Evolutionary conservation across 2,329 filamentous ascomycete genomes (phyloP).

Genomic region (Ophiostoma pallidulum): DNA sequence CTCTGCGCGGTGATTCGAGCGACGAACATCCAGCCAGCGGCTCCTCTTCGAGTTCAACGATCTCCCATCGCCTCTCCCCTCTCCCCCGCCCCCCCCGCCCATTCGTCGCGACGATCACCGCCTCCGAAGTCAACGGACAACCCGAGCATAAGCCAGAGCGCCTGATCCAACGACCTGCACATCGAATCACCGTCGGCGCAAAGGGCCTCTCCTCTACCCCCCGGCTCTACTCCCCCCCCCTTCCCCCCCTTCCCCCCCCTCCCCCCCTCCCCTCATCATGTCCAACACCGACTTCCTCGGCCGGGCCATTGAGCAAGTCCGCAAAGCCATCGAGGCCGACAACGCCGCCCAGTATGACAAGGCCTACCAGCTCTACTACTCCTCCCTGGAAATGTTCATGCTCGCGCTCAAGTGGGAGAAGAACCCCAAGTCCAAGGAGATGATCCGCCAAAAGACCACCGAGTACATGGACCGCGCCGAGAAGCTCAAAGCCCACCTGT

Average conservation of each 20-base stretch:
- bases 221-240: no score
- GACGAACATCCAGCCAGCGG: no score
- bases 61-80: constrained; percentile 20
- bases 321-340: constrained; percentile 95
- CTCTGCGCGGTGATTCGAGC: no score
- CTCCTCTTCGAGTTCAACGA: background rate
- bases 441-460: constrained; percentile 87
- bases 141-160: no score
- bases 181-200: no score
- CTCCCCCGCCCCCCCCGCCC: constrained; percentile 26
- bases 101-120: constrained; percentile 77
- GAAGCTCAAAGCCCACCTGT: constrained; percentile 88
- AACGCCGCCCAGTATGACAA: constrained; percentile 94
- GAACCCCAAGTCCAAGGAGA: constrained; percentile 92
- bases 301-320: constrained; percentile 91
- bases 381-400: constrained; percentile 95
- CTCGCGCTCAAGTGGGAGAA: constrained; percentile 99
- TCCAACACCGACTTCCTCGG: constrained; percentile 95
- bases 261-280: constrained; percentile 48
- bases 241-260: no score
- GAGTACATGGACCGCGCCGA: constrained; percentile 99
- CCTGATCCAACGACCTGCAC: no score
- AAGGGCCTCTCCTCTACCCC: no score
- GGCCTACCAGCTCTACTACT: constrained; percentile 93
- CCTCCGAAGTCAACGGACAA: no score